Conservation (phyloP, 2,329 filamentous ascomycete species). For the Calycina marina region DNA sequence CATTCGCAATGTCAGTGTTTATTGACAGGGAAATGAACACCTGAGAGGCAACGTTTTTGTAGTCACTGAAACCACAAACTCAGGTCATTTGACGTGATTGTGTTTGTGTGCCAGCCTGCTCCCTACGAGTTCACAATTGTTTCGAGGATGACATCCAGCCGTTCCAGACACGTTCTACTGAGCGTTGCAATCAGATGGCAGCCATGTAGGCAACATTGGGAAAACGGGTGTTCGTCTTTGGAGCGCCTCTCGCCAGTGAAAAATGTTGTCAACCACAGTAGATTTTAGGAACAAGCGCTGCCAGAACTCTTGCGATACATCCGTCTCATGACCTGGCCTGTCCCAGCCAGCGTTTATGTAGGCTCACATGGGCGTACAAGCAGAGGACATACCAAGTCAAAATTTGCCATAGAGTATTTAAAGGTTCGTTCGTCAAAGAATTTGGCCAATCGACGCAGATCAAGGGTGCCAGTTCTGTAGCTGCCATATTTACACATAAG, state of each 20-base stretch:
- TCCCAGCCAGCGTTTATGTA: neutral
- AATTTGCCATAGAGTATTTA: slow-evolving; percentile 23
- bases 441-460: slow-evolving; percentile 48
- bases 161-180: slow-evolving; percentile 39
- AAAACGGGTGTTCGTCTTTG: slow-evolving; percentile 38
- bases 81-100: slow-evolving; percentile 24
- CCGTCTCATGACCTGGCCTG: slow-evolving; percentile 16
- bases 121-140: slow-evolving; percentile 42
- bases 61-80: slow-evolving; percentile 29
- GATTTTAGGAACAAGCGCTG: slow-evolving; percentile 32
- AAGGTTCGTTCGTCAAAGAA: slow-evolving; percentile 21
- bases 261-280: slow-evolving; percentile 54
- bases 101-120: slow-evolving; percentile 41
- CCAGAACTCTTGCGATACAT: slow-evolving; percentile 24
- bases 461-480: slow-evolving; percentile 44
- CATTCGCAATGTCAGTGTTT: slow-evolving; percentile 37
- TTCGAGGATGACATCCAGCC: slow-evolving; percentile 41
- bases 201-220: slow-evolving; percentile 29
- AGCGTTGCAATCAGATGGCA: slow-evolving; percentile 54
- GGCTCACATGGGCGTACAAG: neutral
- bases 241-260: slow-evolving; percentile 46
- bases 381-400: slow-evolving; percentile 22
- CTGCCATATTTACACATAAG: slow-evolving; percentile 52
- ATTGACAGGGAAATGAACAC: slow-evolving; percentile 43
- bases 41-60: slow-evolving; percentile 36